These are phyloP conservation scores for Hyphopichia fennica DNA, from an alignment of 1,139 yeast species.

Conservation along the genomic window DNA sequence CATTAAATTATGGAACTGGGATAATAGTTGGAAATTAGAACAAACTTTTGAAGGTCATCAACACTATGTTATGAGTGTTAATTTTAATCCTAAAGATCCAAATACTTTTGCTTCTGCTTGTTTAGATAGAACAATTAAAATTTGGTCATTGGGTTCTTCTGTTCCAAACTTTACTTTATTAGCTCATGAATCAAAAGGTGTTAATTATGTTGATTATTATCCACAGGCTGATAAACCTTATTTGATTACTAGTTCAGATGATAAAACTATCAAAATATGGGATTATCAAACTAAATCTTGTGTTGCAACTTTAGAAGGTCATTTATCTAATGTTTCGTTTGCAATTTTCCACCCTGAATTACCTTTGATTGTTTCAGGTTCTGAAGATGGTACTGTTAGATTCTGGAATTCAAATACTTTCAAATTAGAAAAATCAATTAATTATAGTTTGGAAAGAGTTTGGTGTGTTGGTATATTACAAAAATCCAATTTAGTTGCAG, in stretches of 20 bases:
- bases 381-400: conserved; percentile 78
- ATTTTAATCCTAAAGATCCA: conserved; percentile 96
- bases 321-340: conserved; percentile 89
- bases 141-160: conserved; percentile 93
- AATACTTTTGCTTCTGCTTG: conserved; percentile 97
- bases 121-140: conserved; percentile 92
- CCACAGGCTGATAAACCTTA: conserved; percentile 98
- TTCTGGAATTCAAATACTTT: conserved; percentile 81
- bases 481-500: conserved; percentile 77
- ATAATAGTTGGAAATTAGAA: conserved; percentile 82
- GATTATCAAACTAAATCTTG: conserved; percentile 96
- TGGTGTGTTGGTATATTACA: conserved; percentile 90
- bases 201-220: conserved; percentile 92
- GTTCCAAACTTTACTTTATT: conserved; percentile 87
- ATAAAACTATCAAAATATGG: conserved; percentile 88
- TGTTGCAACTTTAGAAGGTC: conserved; percentile 94
- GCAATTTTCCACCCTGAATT: conserved; percentile 96
- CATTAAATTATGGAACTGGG: conserved; percentile 97
- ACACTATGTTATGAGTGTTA: conserved; percentile 92
- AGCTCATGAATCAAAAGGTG: conserved; percentile 93
- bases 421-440: conserved; percentile 84
- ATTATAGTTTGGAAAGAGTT: conserved; percentile 90
- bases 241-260: conserved; percentile 90
- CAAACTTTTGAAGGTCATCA: conserved; percentile 95
- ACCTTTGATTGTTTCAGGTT: conserved; percentile 82